Conservation (phyloP, 2,329 filamentous ascomycete species). For the Epichloe brachyelytri region DNA sequence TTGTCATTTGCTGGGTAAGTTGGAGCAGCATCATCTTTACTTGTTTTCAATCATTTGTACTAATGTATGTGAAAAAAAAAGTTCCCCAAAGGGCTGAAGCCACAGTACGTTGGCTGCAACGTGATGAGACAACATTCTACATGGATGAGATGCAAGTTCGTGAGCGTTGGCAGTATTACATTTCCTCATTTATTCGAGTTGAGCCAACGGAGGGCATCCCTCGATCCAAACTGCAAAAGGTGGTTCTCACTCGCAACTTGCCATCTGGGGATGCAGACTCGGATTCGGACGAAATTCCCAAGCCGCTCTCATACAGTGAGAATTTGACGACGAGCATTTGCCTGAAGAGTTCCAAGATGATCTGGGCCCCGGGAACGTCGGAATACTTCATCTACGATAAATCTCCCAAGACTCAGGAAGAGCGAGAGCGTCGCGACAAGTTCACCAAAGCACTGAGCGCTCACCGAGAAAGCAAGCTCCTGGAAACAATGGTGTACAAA, state of each 20-base stretch:
- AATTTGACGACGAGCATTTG: constrained; percentile 61
- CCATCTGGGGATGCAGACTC: constrained; percentile 48
- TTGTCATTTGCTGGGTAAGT: constrained; percentile 82
- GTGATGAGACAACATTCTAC: constrained; percentile 67
- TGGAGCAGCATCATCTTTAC: not conserved
- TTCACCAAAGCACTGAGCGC: constrained; percentile 41
- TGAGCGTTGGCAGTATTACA: constrained; percentile 87
- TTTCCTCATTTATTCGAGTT: constrained; percentile 78
- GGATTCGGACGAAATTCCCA: constrained; percentile 49
- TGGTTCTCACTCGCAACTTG: constrained; percentile 59
- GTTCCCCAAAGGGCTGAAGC: constrained; percentile 55
- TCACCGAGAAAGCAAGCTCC: constrained; percentile 56
- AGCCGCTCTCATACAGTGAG: constrained; percentile 50
- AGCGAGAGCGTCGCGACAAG: constrained; percentile 36
- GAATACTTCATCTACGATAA: constrained; percentile 65
- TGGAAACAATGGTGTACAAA: constrained; percentile 73
- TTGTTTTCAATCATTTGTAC: constrained; percentile 5
- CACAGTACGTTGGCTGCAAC: constrained; percentile 57
- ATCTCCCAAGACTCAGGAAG: constrained; percentile 54
- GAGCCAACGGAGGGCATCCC: constrained; percentile 76
- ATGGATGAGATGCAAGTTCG: constrained; percentile 76
- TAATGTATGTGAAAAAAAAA: constrained; percentile 25
- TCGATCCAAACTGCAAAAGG: constrained; percentile 50
- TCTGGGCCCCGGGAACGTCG: constrained; percentile 57
- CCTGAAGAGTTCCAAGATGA: constrained; percentile 64